Evolutionary conservation across 1,284 basidiomycete species (phyloP), one percentile per base, ranked within the genome.

Genomic region (Trichosporon coremiiforme): DNA sequence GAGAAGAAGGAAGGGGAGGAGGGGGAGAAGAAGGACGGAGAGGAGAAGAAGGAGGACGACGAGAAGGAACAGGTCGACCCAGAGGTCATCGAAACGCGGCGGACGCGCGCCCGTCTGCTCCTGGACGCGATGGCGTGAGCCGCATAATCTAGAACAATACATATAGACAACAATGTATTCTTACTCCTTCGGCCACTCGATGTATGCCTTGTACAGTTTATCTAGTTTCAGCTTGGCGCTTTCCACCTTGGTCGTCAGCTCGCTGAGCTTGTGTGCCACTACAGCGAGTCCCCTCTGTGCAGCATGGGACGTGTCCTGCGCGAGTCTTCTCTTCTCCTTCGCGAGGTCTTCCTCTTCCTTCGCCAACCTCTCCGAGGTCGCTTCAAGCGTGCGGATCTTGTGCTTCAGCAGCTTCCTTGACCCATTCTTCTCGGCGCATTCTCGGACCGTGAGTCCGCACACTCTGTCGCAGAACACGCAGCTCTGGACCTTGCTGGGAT

Each of bases 391-490:
- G 38, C 75, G 70, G n/a, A 81, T 81, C 68, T 70, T 74, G 15
- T 66, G 63, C 68, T 81, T 81, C 45, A 81, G 66, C 12, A 72
- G 67, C 68, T 77, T 77, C 17, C 78, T 65, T 8, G 72, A 71
- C 0, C 78, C 78, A 36, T 73, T 70, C 12, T 33, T 31, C 63
- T 77, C 74, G 6, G 75, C 76, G 65, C 80, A 82, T 6, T 60
- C 50, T 15, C 74, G 73, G 8, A 80, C 66, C 1, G 68, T 68
- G 57, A 63, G 31, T 3, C 75, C 76, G 63, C 80, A 82, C 2
- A 38, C 22, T 0, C 10, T 50, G 15, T 70, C 70, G 68, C 80
- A 82, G 71, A 77, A 80, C 2, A 78, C 66, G 57, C 80, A 81
- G 0, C n/a, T 38, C n/a, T 62, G 50, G 1, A 64, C 36, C 22